Evolutionary conservation across 208 protist species (phyloP).

Genomic region (Trypanosoma vivax): DNA sequence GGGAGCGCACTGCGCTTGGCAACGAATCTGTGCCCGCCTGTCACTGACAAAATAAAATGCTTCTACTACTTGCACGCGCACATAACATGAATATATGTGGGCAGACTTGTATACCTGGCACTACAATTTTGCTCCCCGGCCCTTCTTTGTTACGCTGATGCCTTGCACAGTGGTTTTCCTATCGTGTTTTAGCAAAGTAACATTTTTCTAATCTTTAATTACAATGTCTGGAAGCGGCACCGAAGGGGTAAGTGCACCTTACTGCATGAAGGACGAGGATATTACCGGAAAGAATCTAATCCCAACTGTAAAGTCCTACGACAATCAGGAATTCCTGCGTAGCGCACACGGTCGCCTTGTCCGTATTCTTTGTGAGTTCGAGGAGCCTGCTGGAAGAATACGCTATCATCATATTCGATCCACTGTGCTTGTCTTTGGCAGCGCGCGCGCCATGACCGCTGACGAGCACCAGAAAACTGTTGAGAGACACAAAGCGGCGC

Average conservation of each 20-base stretch:
- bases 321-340: constrained; percentile 72
- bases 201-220: too few species aligned
- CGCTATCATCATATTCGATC: constrained; percentile 60
- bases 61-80: too few species aligned
- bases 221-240: constrained; percentile 15
- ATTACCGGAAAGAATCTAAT: constrained; percentile 30
- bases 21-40: too few species aligned
- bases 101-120: too few species aligned
- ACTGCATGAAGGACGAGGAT: constrained; percentile 69
- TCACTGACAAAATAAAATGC: too few species aligned
- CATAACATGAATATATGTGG: too few species aligned
- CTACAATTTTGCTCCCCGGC: too few species aligned
- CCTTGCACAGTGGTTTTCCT: too few species aligned
- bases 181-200: too few species aligned
- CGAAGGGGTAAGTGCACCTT: constrained; percentile 36
- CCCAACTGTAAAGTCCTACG: constrained; percentile 87
- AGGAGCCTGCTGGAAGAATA: constrained; percentile 79
- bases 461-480: constrained; percentile 57
- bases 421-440: constrained; percentile 91
- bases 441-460: constrained; percentile 79
- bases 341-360: constrained; percentile 70
- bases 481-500: constrained; percentile 15
- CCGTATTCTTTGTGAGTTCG: constrained; percentile 91
- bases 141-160: too few species aligned
- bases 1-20: too few species aligned